Conservation (phyloP, 768 basidiomycete species). For the Tylopilus plumbeoviolaceoides region DNA sequence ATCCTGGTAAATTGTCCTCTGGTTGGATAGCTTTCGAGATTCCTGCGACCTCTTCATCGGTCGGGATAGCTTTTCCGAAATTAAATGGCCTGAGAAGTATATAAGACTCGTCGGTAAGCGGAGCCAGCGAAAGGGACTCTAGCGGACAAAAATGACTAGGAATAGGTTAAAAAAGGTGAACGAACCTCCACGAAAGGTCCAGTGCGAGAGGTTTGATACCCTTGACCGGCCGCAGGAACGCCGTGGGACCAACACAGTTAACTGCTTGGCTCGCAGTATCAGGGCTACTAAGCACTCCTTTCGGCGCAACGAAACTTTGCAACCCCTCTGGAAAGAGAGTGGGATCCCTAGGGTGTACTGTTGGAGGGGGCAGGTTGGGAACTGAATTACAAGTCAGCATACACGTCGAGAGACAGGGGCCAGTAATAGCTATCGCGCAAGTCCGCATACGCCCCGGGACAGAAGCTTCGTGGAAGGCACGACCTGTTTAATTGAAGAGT, state of each 20-base stretch:
- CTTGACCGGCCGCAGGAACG: slow-evolving; percentile 48
- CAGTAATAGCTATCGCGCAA: slow-evolving; percentile 16
- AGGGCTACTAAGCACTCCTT: slow-evolving; percentile 7
- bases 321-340: slow-evolving; percentile 33
- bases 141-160: not conserved
- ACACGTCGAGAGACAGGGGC: slow-evolving; percentile 12
- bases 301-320: slow-evolving; percentile 23
- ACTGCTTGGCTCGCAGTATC: not conserved
- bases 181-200: slow-evolving; percentile 66
- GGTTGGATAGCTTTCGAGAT: slow-evolving; percentile 14
- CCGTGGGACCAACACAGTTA: not conserved
- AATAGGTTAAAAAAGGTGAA: slow-evolving; percentile 5
- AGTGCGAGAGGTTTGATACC: slow-evolving; percentile 57
- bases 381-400: slow-evolving; percentile 39
- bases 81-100: slow-evolving; percentile 44
- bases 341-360: slow-evolving; percentile 34
- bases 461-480: slow-evolving; percentile 12
- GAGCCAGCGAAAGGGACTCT: not conserved
- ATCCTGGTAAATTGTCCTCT: slow-evolving; percentile 12
- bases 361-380: slow-evolving; percentile 53
- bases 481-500: slow-evolving; percentile 6
- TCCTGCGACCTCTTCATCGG: slow-evolving; percentile 28
- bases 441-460: slow-evolving; percentile 23
- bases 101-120: not conserved
- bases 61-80: slow-evolving; percentile 31